Percentiles rank a stretch among this genome's conserved stretches.
phyloP scores from a whole-genome alignment of 345 rosid genomes.

The Microthlaspi erraticum region DNA sequence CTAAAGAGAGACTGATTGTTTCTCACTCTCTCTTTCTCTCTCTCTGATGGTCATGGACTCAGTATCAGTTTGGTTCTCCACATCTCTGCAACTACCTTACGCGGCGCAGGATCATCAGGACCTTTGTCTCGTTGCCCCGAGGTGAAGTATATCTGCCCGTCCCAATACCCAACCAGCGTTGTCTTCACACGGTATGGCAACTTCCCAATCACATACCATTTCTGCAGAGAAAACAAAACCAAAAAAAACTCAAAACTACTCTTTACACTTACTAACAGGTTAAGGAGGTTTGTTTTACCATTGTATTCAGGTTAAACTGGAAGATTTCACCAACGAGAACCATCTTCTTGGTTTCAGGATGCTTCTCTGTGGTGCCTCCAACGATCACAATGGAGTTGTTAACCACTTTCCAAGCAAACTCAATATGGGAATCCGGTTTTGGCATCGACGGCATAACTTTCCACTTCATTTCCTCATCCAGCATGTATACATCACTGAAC shows the following conservation, averaged over 20 bases:
- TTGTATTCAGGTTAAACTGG: conserved; percentile 73
- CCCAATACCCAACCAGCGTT: conserved; percentile 80
- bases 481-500: conserved; percentile 78
- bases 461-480: conserved; percentile 91
- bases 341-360: conserved; percentile 90
- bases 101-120: conserved; percentile 78
- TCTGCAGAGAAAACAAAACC: conserved; percentile 50
- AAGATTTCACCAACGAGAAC: conserved; percentile 85
- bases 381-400: conserved; percentile 80
- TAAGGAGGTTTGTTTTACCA: conserved; percentile 49
- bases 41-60: conserved; percentile 43
- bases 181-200: conserved; percentile 97
- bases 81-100: conserved; percentile 82
- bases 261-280: conserved; percentile 17
- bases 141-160: conserved; percentile 86
- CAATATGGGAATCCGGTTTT: conserved; percentile 94
- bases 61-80: conserved; percentile 88
- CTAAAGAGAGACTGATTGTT: conserved; percentile 9
- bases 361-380: conserved; percentile 98
- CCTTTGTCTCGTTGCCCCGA: conserved; percentile 98
- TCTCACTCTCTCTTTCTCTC: conserved; percentile 31
- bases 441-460: conserved; percentile 77
- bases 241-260: conserved; percentile 8
- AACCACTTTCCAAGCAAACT: conserved; percentile 92
- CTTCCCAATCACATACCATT: conserved; percentile 87